phyloP scores from a whole-genome alignment of 176 grass and related monocot genomes.

The Musa troglodytarum region DNA sequence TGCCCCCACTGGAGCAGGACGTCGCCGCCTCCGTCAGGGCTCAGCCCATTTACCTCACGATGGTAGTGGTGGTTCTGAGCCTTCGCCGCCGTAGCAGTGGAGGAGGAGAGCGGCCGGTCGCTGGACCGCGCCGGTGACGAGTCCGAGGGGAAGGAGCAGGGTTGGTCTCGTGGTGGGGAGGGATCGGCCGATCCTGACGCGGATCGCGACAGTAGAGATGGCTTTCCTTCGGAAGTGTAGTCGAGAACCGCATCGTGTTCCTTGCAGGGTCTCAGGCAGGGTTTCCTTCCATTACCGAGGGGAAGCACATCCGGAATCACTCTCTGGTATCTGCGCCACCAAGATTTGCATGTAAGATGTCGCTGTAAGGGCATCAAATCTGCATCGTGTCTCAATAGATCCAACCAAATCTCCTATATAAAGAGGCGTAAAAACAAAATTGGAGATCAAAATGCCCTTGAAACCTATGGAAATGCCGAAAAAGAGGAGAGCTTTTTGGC shows the following conservation, averaged over 20 bases:
- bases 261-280: constrained; percentile 9
- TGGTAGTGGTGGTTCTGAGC: background rate
- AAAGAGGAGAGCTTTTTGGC: too few relatives aligned
- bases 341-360: too few relatives aligned
- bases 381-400: too few relatives aligned
- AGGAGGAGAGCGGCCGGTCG: background rate
- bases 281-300: constrained; percentile 5
- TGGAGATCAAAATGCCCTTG: too few relatives aligned
- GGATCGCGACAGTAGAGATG: constrained; percentile 15
- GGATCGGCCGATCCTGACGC: constrained; percentile 10
- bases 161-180: constrained; percentile 17
- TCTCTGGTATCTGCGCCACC: background rate
- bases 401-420: too few relatives aligned
- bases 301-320: background rate
- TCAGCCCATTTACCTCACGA: background rate
- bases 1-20: constrained; percentile 64
- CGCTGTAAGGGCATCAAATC: too few relatives aligned
- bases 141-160: constrained; percentile 19
- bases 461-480: too few relatives aligned
- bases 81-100: background rate
- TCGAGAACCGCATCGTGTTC: constrained; percentile 22
- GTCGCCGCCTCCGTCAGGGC: constrained; percentile 17
- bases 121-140: constrained; percentile 3
- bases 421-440: too few relatives aligned
- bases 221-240: constrained; percentile 25